A percentile compares a stretch with the other conserved stretches of the same genome.
Evolutionary conservation across 2,329 filamentous ascomycete genomes (phyloP).

Genomic region (Colletotrichum sojae): DNA sequence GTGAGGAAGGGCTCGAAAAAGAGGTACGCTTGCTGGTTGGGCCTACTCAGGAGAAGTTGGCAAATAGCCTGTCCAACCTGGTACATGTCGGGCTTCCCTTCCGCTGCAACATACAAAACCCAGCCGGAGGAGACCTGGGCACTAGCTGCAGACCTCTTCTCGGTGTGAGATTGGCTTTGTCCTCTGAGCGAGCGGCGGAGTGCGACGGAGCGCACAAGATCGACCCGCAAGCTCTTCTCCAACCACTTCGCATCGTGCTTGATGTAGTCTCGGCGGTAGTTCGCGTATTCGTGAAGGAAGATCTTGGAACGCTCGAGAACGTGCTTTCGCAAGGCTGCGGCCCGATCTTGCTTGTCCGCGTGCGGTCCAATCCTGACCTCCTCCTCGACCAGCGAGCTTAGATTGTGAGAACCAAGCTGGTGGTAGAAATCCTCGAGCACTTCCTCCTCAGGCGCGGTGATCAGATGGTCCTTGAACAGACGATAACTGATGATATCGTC

Average conservation of each 20-base stretch:
- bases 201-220: conserved; percentile 83
- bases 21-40: conserved; percentile 89
- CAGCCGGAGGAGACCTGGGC: conserved; percentile 67
- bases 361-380: conserved; percentile 79
- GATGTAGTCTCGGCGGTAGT: conserved; percentile 82
- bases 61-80: conserved; percentile 93
- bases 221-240: conserved; percentile 84
- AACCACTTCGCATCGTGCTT: conserved; percentile 92
- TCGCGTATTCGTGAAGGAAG: conserved; percentile 83
- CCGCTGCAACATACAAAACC: conserved; percentile 82
- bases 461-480: conserved; percentile 86
- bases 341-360: conserved; percentile 77
- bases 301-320: conserved; percentile 90
- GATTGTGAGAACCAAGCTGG: conserved; percentile 81
- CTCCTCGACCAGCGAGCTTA: conserved; percentile 85
- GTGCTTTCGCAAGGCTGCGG: conserved; percentile 79
- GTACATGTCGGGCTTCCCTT: conserved; percentile 82
- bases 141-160: conserved; percentile 82
- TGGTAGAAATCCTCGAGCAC: conserved; percentile 86
- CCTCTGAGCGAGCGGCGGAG: conserved; percentile 83
- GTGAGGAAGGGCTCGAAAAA: conserved; percentile 93
- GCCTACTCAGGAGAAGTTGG: conserved; percentile 82
- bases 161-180: conserved; percentile 77
- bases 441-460: conserved; percentile 93
- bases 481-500: conserved; percentile 93